Percentiles rank a stretch among this genome's conserved stretches.
Conservation (phyloP, 2,329 filamentous ascomycete genomes). For the Chaetomium sp. region DNA sequence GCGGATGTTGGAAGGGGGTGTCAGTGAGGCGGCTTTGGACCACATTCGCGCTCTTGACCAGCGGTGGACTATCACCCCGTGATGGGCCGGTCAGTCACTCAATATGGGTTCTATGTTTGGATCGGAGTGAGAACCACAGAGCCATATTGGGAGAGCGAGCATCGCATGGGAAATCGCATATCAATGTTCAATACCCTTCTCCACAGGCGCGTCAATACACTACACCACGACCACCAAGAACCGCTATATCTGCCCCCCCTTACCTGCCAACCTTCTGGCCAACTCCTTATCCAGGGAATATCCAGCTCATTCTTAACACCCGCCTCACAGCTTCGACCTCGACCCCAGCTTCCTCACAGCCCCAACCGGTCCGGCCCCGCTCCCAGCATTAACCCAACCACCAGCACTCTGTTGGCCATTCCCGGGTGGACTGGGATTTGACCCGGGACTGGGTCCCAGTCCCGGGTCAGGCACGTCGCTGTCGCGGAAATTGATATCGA, state of each 20-base stretch:
- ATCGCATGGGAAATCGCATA: too few species aligned
- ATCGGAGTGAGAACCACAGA: too few species aligned
- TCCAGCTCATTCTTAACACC: not conserved
- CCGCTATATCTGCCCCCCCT: too few species aligned
- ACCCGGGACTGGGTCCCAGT: not conserved
- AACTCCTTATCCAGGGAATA: not conserved
- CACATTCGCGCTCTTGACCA: constrained; percentile 17
- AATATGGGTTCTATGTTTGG: too few species aligned
- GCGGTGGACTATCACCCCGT: constrained; percentile 11
- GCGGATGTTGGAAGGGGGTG: constrained; percentile 14
- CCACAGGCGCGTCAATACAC: too few species aligned
- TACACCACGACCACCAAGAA: too few species aligned
- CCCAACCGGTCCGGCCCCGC: constrained; percentile 36
- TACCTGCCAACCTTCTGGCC: not conserved
- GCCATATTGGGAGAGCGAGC: too few species aligned
- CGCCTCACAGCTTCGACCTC: not conserved
- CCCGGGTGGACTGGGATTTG: not conserved
- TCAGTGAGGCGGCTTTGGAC: constrained; percentile 9
- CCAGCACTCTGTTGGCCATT: not conserved
- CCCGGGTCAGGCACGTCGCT: too few species aligned
- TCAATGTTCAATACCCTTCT: too few species aligned
- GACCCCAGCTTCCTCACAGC: constrained; percentile 33
- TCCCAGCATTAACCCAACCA: constrained; percentile 3
- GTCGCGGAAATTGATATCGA: not conserved
- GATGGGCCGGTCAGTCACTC: too few species aligned